Evolutionary conservation across 2,329 filamentous ascomycete genomes (phyloP), one percentile per base, ranked within the genome.

Genomic region (Aspergillus persii): DNA sequence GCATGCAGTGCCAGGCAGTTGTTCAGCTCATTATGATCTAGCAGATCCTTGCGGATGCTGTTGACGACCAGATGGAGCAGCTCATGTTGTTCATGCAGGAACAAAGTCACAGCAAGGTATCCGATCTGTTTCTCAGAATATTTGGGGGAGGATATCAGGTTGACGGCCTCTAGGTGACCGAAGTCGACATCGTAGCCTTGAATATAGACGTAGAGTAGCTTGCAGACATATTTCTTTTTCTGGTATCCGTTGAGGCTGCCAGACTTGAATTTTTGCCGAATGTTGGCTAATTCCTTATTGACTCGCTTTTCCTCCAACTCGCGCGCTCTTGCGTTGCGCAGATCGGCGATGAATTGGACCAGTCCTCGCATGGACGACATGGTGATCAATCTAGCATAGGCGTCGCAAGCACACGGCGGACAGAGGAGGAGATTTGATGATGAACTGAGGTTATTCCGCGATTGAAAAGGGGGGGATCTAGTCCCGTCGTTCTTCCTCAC

Each of bases 221-320:
- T 99, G 91, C 95, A 99, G 67, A 99, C 95, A 75, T 99, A 99
- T 90, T 99, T 99, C 85, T 99, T 99, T 83, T 96, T 97, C 82
- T 97, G 92, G 74, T 99, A 99, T 66, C 95, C 96, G 74, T 89
- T 96, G 59, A 99, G 81, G 73, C 85, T 95, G 65, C 92, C 93
- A 76, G 95, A 91, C 84, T 96, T 96, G 83, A 98, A 99, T 79
- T 98, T 98, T 80, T 97, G 92, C 72, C 92, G 88, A 76, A 99
- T 99, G 74, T 99, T 99, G 74, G 95, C 95, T 76, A 99, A 80
- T 81, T 99, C 95, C 82, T 99, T 99, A 79, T 99, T 99, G 81
- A 99, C 98, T 74, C 95, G 86, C 84, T 99, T 99, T 82, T 99
- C 95, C 77, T 99, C 95, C 63, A 99, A 81, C 76, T 99, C 95